Conservation (phyloP, 257 asterid genomes). For the Solanum gracilifrons region DNA sequence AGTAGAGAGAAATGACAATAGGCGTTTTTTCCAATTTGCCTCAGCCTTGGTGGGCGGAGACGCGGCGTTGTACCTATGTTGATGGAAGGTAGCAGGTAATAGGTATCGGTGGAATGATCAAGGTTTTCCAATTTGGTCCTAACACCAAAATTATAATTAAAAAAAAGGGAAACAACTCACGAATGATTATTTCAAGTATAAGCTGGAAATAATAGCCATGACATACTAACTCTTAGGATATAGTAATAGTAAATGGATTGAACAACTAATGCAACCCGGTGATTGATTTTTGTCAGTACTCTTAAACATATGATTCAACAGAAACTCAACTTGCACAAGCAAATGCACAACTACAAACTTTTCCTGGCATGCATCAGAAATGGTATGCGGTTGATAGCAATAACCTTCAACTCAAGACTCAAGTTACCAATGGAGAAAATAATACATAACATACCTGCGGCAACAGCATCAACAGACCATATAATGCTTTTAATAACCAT, state of each 20-base stretch:
- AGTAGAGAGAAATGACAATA: not conserved
- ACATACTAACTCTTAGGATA: not conserved
- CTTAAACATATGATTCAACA: not conserved
- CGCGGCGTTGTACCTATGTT: not conserved
- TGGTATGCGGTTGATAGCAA: not conserved
- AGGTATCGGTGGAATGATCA: not conserved
- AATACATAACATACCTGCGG: conserved; percentile 65
- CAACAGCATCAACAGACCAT: conserved; percentile 94
- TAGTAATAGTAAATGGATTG: not conserved
- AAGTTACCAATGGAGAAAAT: not conserved
- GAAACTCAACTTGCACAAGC: not conserved
- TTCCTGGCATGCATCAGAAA: not conserved
- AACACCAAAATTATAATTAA: not conserved
- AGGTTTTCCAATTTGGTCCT: not conserved
- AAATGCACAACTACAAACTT: not conserved
- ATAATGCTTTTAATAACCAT: conserved; percentile 89
- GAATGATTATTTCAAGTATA: not conserved
- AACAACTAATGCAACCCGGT: not conserved
- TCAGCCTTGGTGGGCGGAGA: not conserved
- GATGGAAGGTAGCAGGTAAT: not conserved
- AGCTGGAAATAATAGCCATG: not conserved
- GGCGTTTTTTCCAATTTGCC: not conserved
- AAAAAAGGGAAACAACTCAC: not conserved
- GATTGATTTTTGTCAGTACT: not conserved
- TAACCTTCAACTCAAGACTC: not conserved